Base-by-base conservation (phyloP, 2,329 filamentous ascomycete genomes). In the Calcarisporium arbuscula region DNA sequence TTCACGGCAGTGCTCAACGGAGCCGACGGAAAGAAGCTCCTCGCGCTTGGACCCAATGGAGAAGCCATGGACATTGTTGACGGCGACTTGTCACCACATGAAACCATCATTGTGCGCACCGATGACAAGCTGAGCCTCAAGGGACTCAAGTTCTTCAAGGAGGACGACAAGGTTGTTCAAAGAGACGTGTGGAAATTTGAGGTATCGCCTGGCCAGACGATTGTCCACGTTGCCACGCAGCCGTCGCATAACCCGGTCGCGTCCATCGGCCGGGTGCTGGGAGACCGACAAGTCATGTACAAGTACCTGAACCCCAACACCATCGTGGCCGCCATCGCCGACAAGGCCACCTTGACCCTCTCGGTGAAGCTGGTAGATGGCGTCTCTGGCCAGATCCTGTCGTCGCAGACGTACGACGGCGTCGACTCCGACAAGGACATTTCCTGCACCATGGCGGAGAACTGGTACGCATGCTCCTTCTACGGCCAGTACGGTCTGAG, bases 241-340 rank as follows among this genome's bases (percentile, higher is more conserved):
- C 80, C 86, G 8, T 54, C 73, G 3, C 82, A 90, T 44, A 89
- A 98, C 48, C 87, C 87, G 0, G 80, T 96, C 30, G 90, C 92
- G 4, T 96, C 92, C 1, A 95, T 98, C 48, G 92, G 92, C 8
- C 87, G 86, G 39, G 92, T 96, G 2, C 74, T 98, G 16, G 89
- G 88, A 18, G 84, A 98, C 52, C 78, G 92, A 28, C 81, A 80
- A n/a, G 92, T 98, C 30, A 75, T 90, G 43, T 98, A 98, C 76
- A 98, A 98, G 64, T 96, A 96, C 56, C 66, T 98, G 26, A 95
- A 94, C 62, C 79, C 85, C 1, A 95, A 94, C 60, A 74, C 86
- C 6, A 69, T 88, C 3, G 72, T 96, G 1, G 69, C 95, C 29
- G 85, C 84, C 2, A 71, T 85, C 2, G 63, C 80, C 3, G 71